Conservation (phyloP, 2,329 filamentous ascomycete species). For the Xylariaceae sp. region DNA sequence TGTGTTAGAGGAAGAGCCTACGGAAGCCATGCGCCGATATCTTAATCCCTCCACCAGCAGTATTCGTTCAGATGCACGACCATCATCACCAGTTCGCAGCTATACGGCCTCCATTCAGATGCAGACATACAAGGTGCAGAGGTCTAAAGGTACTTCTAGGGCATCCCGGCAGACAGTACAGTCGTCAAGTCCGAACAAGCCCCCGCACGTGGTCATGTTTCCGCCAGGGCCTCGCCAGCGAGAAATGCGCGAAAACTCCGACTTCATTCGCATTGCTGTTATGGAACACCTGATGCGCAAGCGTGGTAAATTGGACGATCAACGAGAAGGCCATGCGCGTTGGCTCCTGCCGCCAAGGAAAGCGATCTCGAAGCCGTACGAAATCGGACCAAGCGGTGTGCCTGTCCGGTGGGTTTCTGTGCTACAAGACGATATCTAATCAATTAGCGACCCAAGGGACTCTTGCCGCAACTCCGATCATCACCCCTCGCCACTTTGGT, state of each 20-base stretch:
- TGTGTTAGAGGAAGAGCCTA: constrained; percentile 58
- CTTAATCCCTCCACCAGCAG: constrained; percentile 60
- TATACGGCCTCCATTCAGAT: constrained; percentile 68
- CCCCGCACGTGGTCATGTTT: constrained; percentile 28
- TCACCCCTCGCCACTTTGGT: no score
- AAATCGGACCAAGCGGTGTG: constrained; percentile 53
- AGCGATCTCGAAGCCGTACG: constrained; percentile 48
- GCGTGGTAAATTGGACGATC: constrained; percentile 61
- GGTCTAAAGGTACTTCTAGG: constrained; percentile 35
- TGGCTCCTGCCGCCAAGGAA: constrained; percentile 66
- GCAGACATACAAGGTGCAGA: constrained; percentile 63
- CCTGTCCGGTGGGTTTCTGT: constrained; percentile 54
- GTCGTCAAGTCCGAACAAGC: constrained; percentile 22
- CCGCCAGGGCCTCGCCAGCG: constrained; percentile 53
- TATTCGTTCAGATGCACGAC: constrained; percentile 39
- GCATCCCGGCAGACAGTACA: constrained; percentile 21
- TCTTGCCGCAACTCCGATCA: no score
- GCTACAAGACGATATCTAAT: constrained; percentile 13
- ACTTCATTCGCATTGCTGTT: constrained; percentile 67
- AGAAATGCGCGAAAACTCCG: constrained; percentile 65
- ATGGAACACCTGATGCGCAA: constrained; percentile 71
- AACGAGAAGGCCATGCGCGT: constrained; percentile 61
- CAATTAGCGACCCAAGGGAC: background rate
- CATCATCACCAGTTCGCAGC: constrained; percentile 29
- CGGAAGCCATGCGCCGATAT: constrained; percentile 62